Percentiles rank a stretch among this genome's conserved stretches.
Conservation (phyloP, 1,139 yeast genomes). For the Hanseniaspora uvarum region DNA sequence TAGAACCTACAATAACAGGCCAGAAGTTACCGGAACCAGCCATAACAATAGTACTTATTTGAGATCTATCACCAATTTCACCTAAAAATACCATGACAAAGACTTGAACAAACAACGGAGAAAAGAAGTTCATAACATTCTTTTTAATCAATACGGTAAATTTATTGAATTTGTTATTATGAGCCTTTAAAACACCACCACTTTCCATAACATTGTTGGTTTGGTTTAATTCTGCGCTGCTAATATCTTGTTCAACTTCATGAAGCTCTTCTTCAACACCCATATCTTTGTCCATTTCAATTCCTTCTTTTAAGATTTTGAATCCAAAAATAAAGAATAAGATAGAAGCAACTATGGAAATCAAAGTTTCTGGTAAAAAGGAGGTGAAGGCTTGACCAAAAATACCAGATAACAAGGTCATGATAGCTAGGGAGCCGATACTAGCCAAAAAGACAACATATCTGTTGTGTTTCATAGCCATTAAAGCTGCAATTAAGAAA, state of each 20-base stretch:
- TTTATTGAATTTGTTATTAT: constrained; percentile 17
- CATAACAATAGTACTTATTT: constrained; percentile 95
- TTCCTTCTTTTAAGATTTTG: constrained; percentile 68
- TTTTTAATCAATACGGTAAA: constrained; percentile 32
- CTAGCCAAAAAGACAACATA: constrained; percentile 78
- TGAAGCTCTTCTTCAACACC: constrained; percentile 94
- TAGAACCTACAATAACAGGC: constrained; percentile 81
- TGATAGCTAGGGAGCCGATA: constrained; percentile 70
- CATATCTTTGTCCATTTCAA: constrained; percentile 63
- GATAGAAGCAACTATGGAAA: constrained; percentile 71
- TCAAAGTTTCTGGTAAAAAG: constrained; percentile 64
- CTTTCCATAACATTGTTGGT: constrained; percentile 49
- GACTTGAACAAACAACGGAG: constrained; percentile 90
- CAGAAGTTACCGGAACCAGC: constrained; percentile 94
- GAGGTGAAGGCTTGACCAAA: constrained; percentile 89
- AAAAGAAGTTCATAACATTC: constrained; percentile 53
- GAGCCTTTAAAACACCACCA: constrained; percentile 31
- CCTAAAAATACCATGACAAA: constrained; percentile 93
- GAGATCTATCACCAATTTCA: constrained; percentile 99
- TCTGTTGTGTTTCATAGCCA: constrained; percentile 93
- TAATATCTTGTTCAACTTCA: constrained; percentile 91
- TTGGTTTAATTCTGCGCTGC: constrained; percentile 46
- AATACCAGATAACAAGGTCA: constrained; percentile 84
- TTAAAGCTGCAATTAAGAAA: constrained; percentile 86
- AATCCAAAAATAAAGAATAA: constrained; percentile 77